These are phyloP conservation scores for Plantago coronopus DNA, from an alignment of 305 asterid species.

Conservation along the genomic window DNA sequence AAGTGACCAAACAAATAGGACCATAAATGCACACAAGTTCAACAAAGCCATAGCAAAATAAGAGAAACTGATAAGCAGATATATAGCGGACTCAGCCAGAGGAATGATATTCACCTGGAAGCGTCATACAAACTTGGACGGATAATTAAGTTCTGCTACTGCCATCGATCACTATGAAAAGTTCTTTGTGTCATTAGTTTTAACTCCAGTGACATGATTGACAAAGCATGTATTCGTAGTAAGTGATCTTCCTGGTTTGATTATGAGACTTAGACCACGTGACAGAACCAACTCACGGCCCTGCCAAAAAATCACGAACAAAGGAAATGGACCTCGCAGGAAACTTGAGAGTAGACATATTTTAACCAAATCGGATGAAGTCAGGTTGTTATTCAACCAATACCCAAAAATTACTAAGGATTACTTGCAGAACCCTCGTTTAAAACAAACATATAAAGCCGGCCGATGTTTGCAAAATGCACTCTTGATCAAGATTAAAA, in stretches of 20 bases:
- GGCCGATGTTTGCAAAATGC: too few relatives aligned
- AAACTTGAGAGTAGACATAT: too few relatives aligned
- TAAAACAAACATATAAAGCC: too few relatives aligned
- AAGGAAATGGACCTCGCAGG: too few relatives aligned
- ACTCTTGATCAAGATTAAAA: neutral
- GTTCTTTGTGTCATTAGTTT: constrained; percentile 86
- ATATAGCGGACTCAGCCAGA: constrained; percentile 9
- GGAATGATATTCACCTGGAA: constrained; percentile 51
- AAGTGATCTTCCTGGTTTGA: constrained; percentile 92
- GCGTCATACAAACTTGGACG: constrained; percentile 93
- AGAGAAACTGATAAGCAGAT: too few relatives aligned
- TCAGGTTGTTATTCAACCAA: too few relatives aligned
- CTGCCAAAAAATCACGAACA: constrained; percentile 32
- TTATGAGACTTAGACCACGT: constrained; percentile 77
- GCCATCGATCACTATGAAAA: constrained; percentile 92
- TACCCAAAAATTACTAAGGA: too few relatives aligned
- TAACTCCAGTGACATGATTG: constrained; percentile 88
- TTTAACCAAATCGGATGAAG: too few relatives aligned
- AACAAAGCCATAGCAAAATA: neutral
- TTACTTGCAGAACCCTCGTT: too few relatives aligned
- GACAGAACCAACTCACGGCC: constrained; percentile 86
- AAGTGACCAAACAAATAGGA: too few relatives aligned
- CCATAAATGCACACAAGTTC: too few relatives aligned
- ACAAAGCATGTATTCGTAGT: constrained; percentile 94
- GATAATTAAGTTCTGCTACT: constrained; percentile 93